Conservation (phyloP, 805 yeast species). For the Jamesozyma jinghongensis region DNA sequence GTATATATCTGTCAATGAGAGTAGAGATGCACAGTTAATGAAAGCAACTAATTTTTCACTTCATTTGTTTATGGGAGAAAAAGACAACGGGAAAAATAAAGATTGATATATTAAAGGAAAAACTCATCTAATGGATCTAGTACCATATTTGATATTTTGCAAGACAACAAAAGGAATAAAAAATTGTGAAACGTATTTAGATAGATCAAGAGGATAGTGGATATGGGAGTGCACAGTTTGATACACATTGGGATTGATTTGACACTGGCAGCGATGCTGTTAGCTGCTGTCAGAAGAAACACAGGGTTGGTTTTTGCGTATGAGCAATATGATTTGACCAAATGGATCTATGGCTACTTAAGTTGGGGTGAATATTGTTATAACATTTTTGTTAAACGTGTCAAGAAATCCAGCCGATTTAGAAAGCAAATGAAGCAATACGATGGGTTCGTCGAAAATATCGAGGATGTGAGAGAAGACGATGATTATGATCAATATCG, state of each 20-base stretch:
- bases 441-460: conserved; percentile 14
- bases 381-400: conserved; percentile 37
- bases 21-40: too few relatives aligned
- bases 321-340: conserved; percentile 32
- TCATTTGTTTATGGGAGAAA: too few relatives aligned
- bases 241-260: conserved; percentile 71
- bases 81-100: neutral
- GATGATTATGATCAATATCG: neutral
- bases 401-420: conserved; percentile 44
- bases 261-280: conserved; percentile 64
- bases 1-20: too few relatives aligned
- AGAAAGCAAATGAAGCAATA: conserved; percentile 17
- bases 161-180: too few relatives aligned
- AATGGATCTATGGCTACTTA: conserved; percentile 45
- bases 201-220: neutral
- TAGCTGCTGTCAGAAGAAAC: conserved; percentile 79
- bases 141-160: too few relatives aligned
- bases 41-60: too few relatives aligned
- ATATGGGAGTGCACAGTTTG: conserved; percentile 15
- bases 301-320: conserved; percentile 55
- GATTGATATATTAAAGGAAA: neutral
- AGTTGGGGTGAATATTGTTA: conserved; percentile 54
- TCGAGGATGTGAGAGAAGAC: neutral
- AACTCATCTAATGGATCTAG: neutral
- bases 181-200: too few relatives aligned